phyloP scores from a whole-genome alignment of 148 eudicot genomes.

The Rhododendron ovatum region DNA sequence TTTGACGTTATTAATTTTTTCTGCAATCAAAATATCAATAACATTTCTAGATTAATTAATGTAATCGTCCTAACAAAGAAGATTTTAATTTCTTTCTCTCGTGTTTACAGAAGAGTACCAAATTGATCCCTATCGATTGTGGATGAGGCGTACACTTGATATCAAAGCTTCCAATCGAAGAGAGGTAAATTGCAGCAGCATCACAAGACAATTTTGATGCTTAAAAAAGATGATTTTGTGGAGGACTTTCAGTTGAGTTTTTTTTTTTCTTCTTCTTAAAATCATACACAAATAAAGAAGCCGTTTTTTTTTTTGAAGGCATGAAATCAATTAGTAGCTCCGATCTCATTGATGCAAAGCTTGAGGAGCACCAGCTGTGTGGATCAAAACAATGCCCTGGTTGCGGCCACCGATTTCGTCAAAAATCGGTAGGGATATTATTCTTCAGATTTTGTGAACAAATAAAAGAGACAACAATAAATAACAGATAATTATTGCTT shows the following conservation, averaged over 20 bases:
- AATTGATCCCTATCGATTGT: neutral
- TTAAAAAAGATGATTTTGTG: neutral
- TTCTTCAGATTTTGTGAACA: slow-evolving; percentile 24
- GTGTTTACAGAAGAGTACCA: neutral
- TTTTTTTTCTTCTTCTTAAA: neutral
- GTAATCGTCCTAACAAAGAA: neutral
- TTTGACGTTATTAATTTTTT: neutral
- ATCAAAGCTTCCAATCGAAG: neutral
- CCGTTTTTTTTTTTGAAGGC: neutral
- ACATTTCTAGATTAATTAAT: too few relatives aligned
- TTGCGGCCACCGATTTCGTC: slow-evolving; percentile 87
- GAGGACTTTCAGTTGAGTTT: neutral
- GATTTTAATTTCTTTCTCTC: neutral
- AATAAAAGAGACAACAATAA: slow-evolving; percentile 10
- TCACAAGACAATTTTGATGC: neutral
- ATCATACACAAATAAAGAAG: neutral
- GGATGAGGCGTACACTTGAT: neutral
- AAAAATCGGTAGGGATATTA: slow-evolving; percentile 61
- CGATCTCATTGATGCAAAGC: slow-evolving; percentile 92
- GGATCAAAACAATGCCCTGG: slow-evolving; percentile 92
- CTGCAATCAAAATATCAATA: too few relatives aligned
- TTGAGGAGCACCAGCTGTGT: slow-evolving; percentile 86
- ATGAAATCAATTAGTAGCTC: slow-evolving; percentile 47
- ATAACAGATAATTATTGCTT: neutral
- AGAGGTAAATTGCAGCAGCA: slow-evolving; percentile 6